Evolutionary conservation across 1,139 yeast species (phyloP), one percentile per base, ranked within the genome.

Genomic region (Lodderomyces parapsilosis): DNA sequence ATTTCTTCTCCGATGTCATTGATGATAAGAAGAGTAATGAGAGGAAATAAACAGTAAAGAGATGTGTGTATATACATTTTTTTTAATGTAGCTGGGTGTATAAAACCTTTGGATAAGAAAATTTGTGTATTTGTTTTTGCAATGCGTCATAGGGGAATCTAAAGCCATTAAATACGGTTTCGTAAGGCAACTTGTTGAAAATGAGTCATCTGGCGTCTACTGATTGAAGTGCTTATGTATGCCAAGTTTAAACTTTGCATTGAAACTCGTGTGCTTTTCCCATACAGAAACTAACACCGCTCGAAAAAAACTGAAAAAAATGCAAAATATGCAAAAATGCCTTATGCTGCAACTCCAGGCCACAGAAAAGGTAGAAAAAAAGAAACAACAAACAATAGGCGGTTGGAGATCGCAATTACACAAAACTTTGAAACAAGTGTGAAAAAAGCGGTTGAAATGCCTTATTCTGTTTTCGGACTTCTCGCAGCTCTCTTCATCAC

Each of bases 1-100:
- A 31, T 38, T 11, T 42, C 34, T 34, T 45, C 43, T 45, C 42
- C 14, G 36, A 36, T 24, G 30, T 38, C 43, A 38, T 35, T 15
- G 27, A 31, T 15, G 23, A 22, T 8, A 5, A n/a, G 28, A 33
- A n/a, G 15, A 15, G 10, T 24, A 11, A 15, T 30, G 19, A 30
- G 19, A 30, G 15, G 19, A 30, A 13, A 30, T n/a, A n/a, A n/a
- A n/a, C n/a, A n/a, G n/a, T n/a, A n/a, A 30, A 19, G 7, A 27
- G 31, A n/a, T 5, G 8, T 27, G 15, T 27, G 15, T 9, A n/a
- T 9, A 4, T 8, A 27, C 8, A 6, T 5, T n/a, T 4, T 25
- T 25, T 25, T n/a, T n/a, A 27, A n/a, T 20, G 23, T 20, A 20
- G 8, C 8, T 20, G 23, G 23, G 8, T 20, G 8, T 20, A 8